phyloP scores from a whole-genome alignment of 441 rosid genomes.

The Theobroma grandiflorum region DNA sequence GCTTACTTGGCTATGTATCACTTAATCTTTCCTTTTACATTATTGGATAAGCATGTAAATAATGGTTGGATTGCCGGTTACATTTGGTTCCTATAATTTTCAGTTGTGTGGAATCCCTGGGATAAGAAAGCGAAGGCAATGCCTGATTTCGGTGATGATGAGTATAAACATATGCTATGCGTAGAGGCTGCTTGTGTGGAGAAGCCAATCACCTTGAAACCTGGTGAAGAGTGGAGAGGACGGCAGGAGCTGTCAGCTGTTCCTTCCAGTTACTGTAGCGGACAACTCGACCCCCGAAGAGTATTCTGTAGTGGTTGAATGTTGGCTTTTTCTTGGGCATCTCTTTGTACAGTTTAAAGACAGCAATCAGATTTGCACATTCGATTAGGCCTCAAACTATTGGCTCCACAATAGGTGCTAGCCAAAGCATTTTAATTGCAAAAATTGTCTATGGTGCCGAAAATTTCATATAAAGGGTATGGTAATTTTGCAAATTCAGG shows the following conservation, averaged over 20 bases:
- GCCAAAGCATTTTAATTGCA: conserved; percentile 11
- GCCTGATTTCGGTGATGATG: conserved; percentile 39
- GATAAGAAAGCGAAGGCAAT: conserved; percentile 28
- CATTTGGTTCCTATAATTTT: not conserved
- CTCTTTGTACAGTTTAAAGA: conserved; percentile 38
- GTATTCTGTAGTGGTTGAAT: conserved; percentile 27
- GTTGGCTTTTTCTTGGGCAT: conserved; percentile 13
- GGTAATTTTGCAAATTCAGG: not conserved
- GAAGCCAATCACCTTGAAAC: conserved; percentile 54
- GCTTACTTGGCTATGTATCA: not conserved
- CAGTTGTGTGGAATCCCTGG: conserved; percentile 35
- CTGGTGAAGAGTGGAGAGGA: conserved; percentile 65
- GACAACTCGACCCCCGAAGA: conserved; percentile 48
- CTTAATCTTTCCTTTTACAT: not conserved
- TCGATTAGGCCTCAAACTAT: not conserved
- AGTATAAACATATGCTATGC: conserved; percentile 55
- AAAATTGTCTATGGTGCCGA: not conserved
- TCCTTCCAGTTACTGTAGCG: conserved; percentile 61
- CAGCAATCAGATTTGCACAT: not conserved
- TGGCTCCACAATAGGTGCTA: not conserved
- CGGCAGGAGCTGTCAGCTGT: conserved; percentile 54
- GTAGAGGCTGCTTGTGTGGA: conserved; percentile 59
- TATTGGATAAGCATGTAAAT: not conserved
- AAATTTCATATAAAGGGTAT: not conserved
- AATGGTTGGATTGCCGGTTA: not conserved